These are phyloP conservation scores for Camellia oleifera DNA, from an alignment of 179 eudicot genomes.

Conservation along the genomic window DNA sequence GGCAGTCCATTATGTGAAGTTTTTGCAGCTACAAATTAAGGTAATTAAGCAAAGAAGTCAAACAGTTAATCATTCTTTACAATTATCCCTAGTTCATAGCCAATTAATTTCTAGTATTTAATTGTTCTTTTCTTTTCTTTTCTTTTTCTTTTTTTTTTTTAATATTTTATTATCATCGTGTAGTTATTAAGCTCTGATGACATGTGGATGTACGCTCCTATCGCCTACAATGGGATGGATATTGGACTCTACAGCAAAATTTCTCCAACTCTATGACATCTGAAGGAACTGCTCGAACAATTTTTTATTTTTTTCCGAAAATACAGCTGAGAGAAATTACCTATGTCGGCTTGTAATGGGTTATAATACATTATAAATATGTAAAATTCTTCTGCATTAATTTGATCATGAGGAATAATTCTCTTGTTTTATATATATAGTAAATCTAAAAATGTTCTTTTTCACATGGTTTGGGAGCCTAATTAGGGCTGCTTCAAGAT, in stretches of 20 bases:
- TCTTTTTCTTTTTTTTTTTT: too few relatives aligned
- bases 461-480: slow-evolving; percentile 1
- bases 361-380: neutral
- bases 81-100: neutral
- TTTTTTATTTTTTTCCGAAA: neutral
- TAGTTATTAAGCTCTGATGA: slow-evolving; percentile 81
- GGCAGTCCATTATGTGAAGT: slow-evolving; percentile 84
- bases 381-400: too few relatives aligned
- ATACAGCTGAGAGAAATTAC: neutral
- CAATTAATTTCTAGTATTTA: too few relatives aligned
- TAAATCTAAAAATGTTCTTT: neutral
- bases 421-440: neutral
- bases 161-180: slow-evolving; percentile 9
- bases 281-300: neutral
- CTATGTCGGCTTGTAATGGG: neutral
- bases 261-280: slow-evolving; percentile 30
- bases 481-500: slow-evolving; percentile 6
- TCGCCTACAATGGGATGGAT: slow-evolving; percentile 76
- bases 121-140: neutral
- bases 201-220: slow-evolving; percentile 75
- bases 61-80: neutral
- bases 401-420: neutral
- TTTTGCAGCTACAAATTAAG: slow-evolving; percentile 91
- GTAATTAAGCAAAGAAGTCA: slow-evolving; percentile 27
- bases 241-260: slow-evolving; percentile 42